Percentiles rank a stretch among this genome's conserved stretches.
phyloP scores from a whole-genome alignment of 768 basidiomycete genomes.

The Agaricus subrufescens region DNA sequence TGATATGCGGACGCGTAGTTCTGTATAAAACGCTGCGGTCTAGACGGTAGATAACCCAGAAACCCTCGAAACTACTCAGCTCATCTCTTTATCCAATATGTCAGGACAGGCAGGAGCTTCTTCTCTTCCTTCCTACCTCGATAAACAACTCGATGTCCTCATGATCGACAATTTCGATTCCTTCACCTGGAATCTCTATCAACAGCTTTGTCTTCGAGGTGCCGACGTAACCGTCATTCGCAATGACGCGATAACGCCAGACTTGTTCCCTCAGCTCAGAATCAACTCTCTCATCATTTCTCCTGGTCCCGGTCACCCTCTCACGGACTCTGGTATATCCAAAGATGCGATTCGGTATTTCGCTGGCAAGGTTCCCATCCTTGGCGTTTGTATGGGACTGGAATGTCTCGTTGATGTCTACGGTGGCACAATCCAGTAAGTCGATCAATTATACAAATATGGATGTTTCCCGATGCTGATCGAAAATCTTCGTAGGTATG shows the following conservation, averaged over 20 bases:
- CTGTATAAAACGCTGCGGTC: constrained; percentile 10
- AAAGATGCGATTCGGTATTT: constrained; percentile 85
- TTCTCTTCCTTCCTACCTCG: constrained; percentile 38
- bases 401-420: constrained; percentile 92
- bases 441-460: constrained; percentile 6
- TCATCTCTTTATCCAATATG: constrained; percentile 17
- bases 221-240: constrained; percentile 89
- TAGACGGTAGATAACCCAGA: not conserved
- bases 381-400: constrained; percentile 98
- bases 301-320: constrained; percentile 95
- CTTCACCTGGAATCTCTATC: constrained; percentile 98
- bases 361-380: constrained; percentile 85
- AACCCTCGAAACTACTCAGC: not conserved
- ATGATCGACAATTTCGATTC: constrained; percentile 98
- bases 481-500: constrained; percentile 50
- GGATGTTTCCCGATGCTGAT: not conserved
- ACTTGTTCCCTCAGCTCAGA: constrained; percentile 62
- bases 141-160: constrained; percentile 64
- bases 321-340: constrained; percentile 90
- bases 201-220: constrained; percentile 82
- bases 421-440: constrained; percentile 83
- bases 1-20: not conserved
- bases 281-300: constrained; percentile 87
- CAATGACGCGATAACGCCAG: constrained; percentile 83
- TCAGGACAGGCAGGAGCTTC: constrained; percentile 12